phyloP scores from a whole-genome alignment of 805 yeast species.

The Candida boidinii region DNA sequence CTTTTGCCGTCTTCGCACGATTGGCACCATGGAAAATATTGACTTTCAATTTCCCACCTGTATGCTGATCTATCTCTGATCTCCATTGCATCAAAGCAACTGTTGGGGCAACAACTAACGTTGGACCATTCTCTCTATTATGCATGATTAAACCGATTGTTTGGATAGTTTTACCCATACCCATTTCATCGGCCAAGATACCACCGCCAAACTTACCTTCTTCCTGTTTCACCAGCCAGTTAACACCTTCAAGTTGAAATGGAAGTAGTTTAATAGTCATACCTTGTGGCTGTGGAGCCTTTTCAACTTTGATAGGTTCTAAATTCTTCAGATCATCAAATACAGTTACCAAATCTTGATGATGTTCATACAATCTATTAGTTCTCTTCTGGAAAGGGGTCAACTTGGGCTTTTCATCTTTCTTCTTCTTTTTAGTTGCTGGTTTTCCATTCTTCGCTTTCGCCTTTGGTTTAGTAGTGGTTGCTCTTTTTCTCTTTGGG shows the following conservation, averaged over 20 bases:
- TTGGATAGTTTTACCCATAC: constrained; percentile 98
- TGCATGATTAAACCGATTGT: constrained; percentile 80
- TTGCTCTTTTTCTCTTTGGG: constrained; percentile 5
- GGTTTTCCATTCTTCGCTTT: constrained; percentile 13
- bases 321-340: constrained; percentile 54
- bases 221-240: constrained; percentile 85
- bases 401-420: constrained; percentile 43
- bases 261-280: constrained; percentile 72
- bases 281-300: constrained; percentile 70
- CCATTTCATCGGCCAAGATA: constrained; percentile 97
- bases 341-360: constrained; percentile 69
- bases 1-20: constrained; percentile 49
- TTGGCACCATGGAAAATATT: constrained; percentile 82
- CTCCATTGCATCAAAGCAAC: constrained; percentile 99
- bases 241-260: constrained; percentile 87
- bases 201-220: constrained; percentile 78
- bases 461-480: constrained; percentile 2
- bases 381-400: constrained; percentile 69
- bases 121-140: constrained; percentile 62
- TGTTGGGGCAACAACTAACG: constrained; percentile 91
- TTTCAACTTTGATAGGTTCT: constrained; percentile 37
- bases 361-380: constrained; percentile 56
- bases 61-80: constrained; percentile 80
- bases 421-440: constrained; percentile 12
- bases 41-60: constrained; percentile 60